Evolutionary conservation across 768 basidiomycete species (phyloP).

Genomic region (Strobilomyces dryophilus): DNA sequence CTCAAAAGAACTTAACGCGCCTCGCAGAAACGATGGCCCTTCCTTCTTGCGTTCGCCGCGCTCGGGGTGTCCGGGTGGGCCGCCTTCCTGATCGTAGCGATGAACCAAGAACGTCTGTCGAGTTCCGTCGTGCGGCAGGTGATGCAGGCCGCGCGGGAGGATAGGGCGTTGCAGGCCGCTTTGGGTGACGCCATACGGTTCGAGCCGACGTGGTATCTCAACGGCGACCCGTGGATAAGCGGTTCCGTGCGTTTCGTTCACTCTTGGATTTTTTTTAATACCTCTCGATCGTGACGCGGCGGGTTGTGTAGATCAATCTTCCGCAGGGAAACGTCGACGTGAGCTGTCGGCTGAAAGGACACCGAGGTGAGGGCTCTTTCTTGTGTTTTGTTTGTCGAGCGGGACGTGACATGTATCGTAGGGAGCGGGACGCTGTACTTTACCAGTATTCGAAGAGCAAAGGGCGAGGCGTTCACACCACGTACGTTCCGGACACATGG

Average conservation of each 20-base stretch:
- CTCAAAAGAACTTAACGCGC: neutral
- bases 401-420: constrained; percentile 20
- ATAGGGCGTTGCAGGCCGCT: constrained; percentile 43
- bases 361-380: constrained; percentile 45
- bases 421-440: constrained; percentile 78
- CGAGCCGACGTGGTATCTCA: constrained; percentile 49
- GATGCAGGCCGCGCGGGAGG: constrained; percentile 54
- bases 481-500: constrained; percentile 33
- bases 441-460: constrained; percentile 75
- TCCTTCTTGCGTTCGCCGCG: constrained; percentile 43
- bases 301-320: constrained; percentile 53
- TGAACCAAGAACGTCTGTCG: constrained; percentile 74
- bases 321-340: constrained; percentile 75
- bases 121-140: constrained; percentile 71
- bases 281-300: neutral
- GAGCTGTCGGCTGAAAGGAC: constrained; percentile 71
- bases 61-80: constrained; percentile 62
- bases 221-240: constrained; percentile 67
- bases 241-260: constrained; percentile 52
- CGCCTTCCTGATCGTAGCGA: constrained; percentile 62
- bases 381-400: neutral
- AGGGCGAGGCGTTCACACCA: constrained; percentile 65
- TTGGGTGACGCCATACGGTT: constrained; percentile 55
- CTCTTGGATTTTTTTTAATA: neutral
- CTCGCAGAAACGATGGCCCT: constrained; percentile 50